Percentiles rank a stretch among this genome's conserved stretches.
Conservation (phyloP, 768 basidiomycete species). For the Boletus rufocinnamomeus region DNA sequence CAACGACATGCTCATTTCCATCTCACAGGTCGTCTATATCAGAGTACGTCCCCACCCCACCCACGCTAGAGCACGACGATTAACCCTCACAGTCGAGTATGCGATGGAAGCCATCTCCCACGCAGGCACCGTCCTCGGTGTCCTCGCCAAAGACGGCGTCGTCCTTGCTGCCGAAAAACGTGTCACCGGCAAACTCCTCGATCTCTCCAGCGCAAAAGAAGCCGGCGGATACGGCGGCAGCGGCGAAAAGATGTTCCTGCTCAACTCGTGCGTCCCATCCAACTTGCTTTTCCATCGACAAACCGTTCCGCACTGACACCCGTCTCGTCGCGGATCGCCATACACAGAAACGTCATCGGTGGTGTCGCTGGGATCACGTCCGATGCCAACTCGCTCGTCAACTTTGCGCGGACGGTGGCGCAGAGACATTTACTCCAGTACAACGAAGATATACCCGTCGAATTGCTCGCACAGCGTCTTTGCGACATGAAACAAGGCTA, state of each 20-base stretch:
- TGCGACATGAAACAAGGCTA: conserved; percentile 99
- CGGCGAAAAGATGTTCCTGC: conserved; percentile 96
- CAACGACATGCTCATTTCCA: conserved; percentile 11
- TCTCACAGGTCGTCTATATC: conserved; percentile 86
- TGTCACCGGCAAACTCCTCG: conserved; percentile 96
- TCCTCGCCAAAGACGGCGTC: conserved; percentile 87
- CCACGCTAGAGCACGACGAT: conserved; percentile 7
- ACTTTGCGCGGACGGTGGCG: conserved; percentile 88
- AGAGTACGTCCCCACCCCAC: conserved; percentile 60
- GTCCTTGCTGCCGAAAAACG: conserved; percentile 96
- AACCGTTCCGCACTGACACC: conserved; percentile 1
- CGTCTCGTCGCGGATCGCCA: background rate
- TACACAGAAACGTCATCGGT: conserved; percentile 83
- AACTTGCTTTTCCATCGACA: background rate
- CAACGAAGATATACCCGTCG: conserved; percentile 98
- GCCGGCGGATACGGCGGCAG: conserved; percentile 87
- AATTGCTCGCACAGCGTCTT: conserved; percentile 88
- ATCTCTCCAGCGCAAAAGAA: conserved; percentile 82
- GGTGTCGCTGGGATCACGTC: conserved; percentile 96
- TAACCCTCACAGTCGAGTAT: conserved; percentile 79
- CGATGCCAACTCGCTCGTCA: conserved; percentile 96
- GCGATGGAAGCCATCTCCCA: conserved; percentile 99
- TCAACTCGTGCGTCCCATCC: conserved; percentile 70
- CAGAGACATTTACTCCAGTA: conserved; percentile 87
- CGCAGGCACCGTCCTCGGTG: conserved; percentile 91